Evolutionary conservation across 1,284 basidiomycete genomes (phyloP).

Genomic region (Leucoagaricus sp.): DNA sequence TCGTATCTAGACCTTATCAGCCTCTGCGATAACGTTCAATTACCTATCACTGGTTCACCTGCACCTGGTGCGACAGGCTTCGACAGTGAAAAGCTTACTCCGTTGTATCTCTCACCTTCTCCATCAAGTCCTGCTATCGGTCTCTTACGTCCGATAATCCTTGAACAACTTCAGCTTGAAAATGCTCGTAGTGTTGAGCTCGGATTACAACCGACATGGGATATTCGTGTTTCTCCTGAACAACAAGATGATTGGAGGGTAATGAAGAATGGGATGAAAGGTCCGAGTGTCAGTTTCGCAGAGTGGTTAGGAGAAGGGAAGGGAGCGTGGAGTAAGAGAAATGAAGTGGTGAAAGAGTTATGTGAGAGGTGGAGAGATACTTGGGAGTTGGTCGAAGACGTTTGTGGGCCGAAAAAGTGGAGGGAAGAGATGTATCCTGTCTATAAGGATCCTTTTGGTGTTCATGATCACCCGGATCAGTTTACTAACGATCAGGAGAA

Average conservation of each 20-base stretch:
- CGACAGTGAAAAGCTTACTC: slow-evolving; percentile 5
- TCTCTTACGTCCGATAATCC: slow-evolving; percentile 58
- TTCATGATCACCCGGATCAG: slow-evolving; percentile 40
- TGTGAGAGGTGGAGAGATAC: slow-evolving; percentile 72
- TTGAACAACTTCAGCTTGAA: slow-evolving; percentile 53
- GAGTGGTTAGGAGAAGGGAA: slow-evolving; percentile 46
- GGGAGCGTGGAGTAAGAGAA: slow-evolving; percentile 57
- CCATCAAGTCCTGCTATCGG: slow-evolving; percentile 56
- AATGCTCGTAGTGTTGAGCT: slow-evolving; percentile 36
- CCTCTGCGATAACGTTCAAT: slow-evolving; percentile 12
- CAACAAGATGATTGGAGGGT: slow-evolving; percentile 21
- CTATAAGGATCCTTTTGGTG: slow-evolving; percentile 72
- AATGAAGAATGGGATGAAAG: slow-evolving; percentile 25
- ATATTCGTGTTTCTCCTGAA: slow-evolving; percentile 37
- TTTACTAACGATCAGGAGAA: slow-evolving; percentile 21
- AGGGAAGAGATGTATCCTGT: slow-evolving; percentile 83
- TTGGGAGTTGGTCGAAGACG: slow-evolving; percentile 54
- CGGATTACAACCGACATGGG: slow-evolving; percentile 41
- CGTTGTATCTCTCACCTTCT: slow-evolving; percentile 8
- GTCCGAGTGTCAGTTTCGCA: slow-evolving; percentile 53
- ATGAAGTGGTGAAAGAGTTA: slow-evolving; percentile 57
- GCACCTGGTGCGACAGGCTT: background rate
- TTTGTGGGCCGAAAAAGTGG: slow-evolving; percentile 80
- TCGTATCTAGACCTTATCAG: slow-evolving; percentile 12
- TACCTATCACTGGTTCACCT: background rate